Conservation (phyloP, 192 early-diverging fungal genomes). For the Umbelopsis vinacea region DNA sequence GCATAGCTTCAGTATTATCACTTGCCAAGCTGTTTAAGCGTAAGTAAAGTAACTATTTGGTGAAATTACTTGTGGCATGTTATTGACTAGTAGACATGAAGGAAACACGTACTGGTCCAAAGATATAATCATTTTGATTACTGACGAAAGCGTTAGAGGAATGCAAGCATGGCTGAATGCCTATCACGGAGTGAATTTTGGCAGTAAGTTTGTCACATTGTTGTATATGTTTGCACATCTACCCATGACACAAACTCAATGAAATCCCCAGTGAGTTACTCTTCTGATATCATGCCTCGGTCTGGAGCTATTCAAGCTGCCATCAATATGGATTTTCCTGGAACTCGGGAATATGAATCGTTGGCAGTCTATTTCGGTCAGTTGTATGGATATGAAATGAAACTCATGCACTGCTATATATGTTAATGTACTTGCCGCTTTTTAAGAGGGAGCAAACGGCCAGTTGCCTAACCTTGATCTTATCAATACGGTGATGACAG, state of each 20-base stretch:
- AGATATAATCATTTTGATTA: slow-evolving; percentile 88
- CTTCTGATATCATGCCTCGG: slow-evolving; percentile 49
- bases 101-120: slow-evolving; percentile 88
- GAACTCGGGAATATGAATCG: slow-evolving; percentile 60
- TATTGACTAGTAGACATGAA: slow-evolving; percentile 3
- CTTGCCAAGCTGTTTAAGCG: slow-evolving; percentile 61
- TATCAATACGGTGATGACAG: slow-evolving; percentile 73
- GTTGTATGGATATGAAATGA: neutral
- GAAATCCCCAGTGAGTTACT: slow-evolving; percentile 24
- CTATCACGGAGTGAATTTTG: slow-evolving; percentile 75
- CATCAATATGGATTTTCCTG: slow-evolving; percentile 84
- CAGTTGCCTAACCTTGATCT: slow-evolving; percentile 93
- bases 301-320: slow-evolving; percentile 88
- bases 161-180: slow-evolving; percentile 87
- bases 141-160: slow-evolving; percentile 75
- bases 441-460: slow-evolving; percentile 82
- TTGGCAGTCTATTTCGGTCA: slow-evolving; percentile 78
- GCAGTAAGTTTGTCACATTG: neutral
- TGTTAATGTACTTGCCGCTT: neutral
- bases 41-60: no score
- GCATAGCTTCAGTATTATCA: slow-evolving; percentile 49
- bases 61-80: neutral
- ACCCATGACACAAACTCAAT: neutral
- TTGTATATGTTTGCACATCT: neutral
- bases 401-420: neutral